Base-by-base conservation (phyloP, 1,284 basidiomycete genomes). In the Stygiomarasmius scandens region DNA sequence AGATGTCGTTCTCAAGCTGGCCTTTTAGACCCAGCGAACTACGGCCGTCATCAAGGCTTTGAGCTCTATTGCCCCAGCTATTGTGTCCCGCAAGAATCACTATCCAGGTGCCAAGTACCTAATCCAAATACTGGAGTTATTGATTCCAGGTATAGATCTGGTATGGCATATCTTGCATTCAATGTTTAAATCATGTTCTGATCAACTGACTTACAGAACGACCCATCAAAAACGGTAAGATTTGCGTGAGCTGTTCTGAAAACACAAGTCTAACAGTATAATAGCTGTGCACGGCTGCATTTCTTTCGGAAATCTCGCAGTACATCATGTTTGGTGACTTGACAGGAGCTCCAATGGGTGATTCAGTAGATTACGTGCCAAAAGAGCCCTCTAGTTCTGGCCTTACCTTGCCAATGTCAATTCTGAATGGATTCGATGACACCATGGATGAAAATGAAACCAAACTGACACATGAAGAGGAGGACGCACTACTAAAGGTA, bases 1-100 rank as follows among this genome's bases (percentile, higher is more conserved):
- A 48, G n/a, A 24, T 54, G 47, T 43, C 29, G 11, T 29, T 25
- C 57, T 44, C 29, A 48, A 1, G 46, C 59, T 36, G 46, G 43
- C 23, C 55, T 62, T 61, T 36, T 58, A 92, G 88, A 95, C 93
- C 0, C 89, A 95, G 64, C 80, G 93, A 47, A 95, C 93, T 0
- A 84, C 89, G 34, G 88, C 93, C 12, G 88, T 94, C 48, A 95
- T 96, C 67, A 93, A 93, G 63, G 92, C 93, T 1, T 79, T 97
- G 3, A 87, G 90, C 20, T 89, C 92, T 19, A 78, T 95, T 14
- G 86, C 90, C 1, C 86, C 89, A 29, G 88, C 92, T 3, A 79
- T 98, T 45, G 83, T 93, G 9, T 92, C 87, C 38, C 84, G 93
- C 1, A 75, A 87, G 22, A 81, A 93, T 19, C 94, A 87, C 66